A percentile compares a stretch with the other conserved stretches of the same genome.
phyloP scores from a whole-genome alignment of 805 yeast genomes.

The Ogataea parapolymorpha region DNA sequence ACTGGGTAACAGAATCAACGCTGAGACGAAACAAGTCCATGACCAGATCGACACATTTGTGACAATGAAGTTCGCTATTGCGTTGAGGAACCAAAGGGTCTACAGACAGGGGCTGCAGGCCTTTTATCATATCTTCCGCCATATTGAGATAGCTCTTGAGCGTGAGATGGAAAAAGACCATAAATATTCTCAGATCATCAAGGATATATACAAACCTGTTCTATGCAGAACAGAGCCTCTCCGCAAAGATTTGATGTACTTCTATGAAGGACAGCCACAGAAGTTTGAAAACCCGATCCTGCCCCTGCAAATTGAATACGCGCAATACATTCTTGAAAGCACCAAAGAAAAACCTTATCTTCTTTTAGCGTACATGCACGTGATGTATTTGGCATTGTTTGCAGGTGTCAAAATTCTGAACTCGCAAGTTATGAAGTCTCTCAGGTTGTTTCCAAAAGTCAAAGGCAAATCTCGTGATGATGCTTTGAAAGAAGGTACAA shows the following conservation, averaged over 20 bases:
- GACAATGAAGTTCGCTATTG: slow-evolving; percentile 68
- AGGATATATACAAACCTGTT: slow-evolving; percentile 65
- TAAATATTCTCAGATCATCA: slow-evolving; percentile 46
- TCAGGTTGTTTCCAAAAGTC: slow-evolving; percentile 73
- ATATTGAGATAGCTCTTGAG: slow-evolving; percentile 54
- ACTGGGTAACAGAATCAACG: slow-evolving; percentile 75
- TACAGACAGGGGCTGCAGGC: slow-evolving; percentile 79
- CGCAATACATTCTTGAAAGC: slow-evolving; percentile 52
- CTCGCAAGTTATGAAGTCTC: slow-evolving; percentile 59
- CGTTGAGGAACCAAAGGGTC: slow-evolving; percentile 69
- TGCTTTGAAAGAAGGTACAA: slow-evolving; percentile 58
- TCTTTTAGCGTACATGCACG: slow-evolving; percentile 78
- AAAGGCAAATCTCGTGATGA: slow-evolving; percentile 65
- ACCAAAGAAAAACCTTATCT: slow-evolving; percentile 65
- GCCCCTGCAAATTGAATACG: slow-evolving; percentile 59
- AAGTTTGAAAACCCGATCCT: slow-evolving; percentile 59
- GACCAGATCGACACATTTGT: slow-evolving; percentile 66
- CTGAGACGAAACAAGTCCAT: slow-evolving; percentile 62
- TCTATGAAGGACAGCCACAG: slow-evolving; percentile 51
- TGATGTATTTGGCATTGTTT: slow-evolving; percentile 77
- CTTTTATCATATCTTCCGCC: slow-evolving; percentile 63
- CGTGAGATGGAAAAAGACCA: slow-evolving; percentile 40
- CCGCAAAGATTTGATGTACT: slow-evolving; percentile 61
- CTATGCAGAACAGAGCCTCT: slow-evolving; percentile 59
- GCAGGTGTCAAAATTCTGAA: slow-evolving; percentile 81